These are phyloP conservation scores for Crithidia thermophila DNA, from an alignment of 208 protist genomes.

Conservation along the genomic window DNA sequence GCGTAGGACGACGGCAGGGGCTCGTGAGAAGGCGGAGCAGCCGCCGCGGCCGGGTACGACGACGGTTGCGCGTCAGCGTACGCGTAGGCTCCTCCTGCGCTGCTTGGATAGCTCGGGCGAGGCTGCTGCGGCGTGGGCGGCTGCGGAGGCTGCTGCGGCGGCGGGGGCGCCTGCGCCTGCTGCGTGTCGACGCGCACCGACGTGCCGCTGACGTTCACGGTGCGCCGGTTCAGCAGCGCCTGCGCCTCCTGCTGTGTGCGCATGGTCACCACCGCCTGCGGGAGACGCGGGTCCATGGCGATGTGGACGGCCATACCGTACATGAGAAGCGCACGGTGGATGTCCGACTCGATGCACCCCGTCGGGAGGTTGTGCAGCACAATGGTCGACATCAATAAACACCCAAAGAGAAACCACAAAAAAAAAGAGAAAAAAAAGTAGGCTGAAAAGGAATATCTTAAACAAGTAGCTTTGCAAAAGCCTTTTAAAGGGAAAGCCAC, in stretches of 20 bases:
- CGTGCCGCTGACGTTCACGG: conserved; percentile 73
- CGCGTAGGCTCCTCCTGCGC: conserved; percentile 4
- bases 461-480: background rate
- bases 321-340: conserved; percentile 75
- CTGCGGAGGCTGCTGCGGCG: conserved; percentile 5
- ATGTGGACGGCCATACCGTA: conserved; percentile 74
- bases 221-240: conserved; percentile 57
- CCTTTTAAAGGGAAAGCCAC: background rate
- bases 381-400: conserved; percentile 49
- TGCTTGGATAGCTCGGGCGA: background rate
- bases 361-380: conserved; percentile 73
- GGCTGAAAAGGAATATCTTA: background rate
- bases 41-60: background rate
- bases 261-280: conserved; percentile 82
- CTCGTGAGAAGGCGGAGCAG: conserved; percentile 1
- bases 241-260: conserved; percentile 72
- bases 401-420: background rate
- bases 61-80: background rate
- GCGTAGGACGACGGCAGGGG: conserved; percentile 4
- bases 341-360: conserved; percentile 70
- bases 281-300: conserved; percentile 42
- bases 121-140: conserved; percentile 2
- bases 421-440: conserved; percentile 29
- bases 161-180: conserved; percentile 1
- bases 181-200: conserved; percentile 62